Evolutionary conservation across 2,329 filamentous ascomycete species (phyloP), one percentile per base, ranked within the genome.

Genomic region (Cercospora berteroae): DNA sequence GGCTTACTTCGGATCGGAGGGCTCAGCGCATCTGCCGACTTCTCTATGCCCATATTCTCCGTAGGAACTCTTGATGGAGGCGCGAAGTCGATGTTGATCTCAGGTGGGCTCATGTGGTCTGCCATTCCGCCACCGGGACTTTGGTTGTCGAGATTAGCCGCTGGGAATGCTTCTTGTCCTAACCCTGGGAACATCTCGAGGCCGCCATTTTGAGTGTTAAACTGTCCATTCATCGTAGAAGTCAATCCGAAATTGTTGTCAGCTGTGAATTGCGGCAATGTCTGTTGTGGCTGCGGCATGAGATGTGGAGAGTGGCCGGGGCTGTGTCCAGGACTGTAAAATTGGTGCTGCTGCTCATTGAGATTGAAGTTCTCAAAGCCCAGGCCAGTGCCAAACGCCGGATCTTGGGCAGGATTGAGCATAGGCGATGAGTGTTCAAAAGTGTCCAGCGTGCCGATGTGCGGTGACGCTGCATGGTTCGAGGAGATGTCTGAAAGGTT

Each of bases 51-150:
- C 65, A 74, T 66, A 44, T 72, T 70, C 36, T 73, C 71, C 16
- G 70, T 68, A 2, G 73, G 71, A 20, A 69, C 68, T 74, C 87
- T 87, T 66, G 86, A 82, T 8, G 89, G 89, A 25, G 94, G 94
- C 16, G 93, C 94, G 78, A 92, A 93, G 77, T 97, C 92, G 73
- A 97, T 95, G 76, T 95, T 96, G 80, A 97, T 97, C 61, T 94
- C 92, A 0, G 94, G 94, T n/a, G 94, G 92, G 3, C 90, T 90
- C 89, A 96, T 95, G 72, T 91, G 86, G 60, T 89, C 87, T 56
- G 86, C 88, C 76, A 86, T 88, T 5, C 88, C 87, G 77, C 94
- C 90, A 31, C 72, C 71, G n/a, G 74, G 76, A 57, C 74, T 77
- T 27, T 70, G 71, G 7, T 64, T 83, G 80, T 71, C 83, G 81